Percentiles rank a stretch among this genome's conserved stretches.
Evolutionary conservation across 495 filamentous ascomycete species (phyloP).

Genomic region (Tuber indicum): DNA sequence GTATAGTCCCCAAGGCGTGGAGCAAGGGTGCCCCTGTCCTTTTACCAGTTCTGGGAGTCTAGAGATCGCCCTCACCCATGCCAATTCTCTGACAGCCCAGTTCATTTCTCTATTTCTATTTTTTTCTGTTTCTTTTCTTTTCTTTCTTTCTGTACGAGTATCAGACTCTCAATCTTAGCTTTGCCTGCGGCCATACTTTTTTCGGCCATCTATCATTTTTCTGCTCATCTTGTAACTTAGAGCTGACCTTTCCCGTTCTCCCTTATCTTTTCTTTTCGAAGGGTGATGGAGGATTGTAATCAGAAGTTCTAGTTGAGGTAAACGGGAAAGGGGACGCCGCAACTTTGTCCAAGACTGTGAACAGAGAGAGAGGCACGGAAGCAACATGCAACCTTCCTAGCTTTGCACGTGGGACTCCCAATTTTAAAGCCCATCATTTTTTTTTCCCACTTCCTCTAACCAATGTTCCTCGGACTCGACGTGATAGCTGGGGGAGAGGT

Average conservation of each 20-base stretch:
- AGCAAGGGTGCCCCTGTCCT: constrained; percentile 26
- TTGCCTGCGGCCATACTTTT: neutral
- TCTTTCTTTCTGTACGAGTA: neutral
- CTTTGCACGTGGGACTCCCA: constrained; percentile 18
- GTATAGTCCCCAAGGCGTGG: constrained; percentile 7
- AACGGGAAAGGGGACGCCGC: constrained; percentile 12
- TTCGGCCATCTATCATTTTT: neutral
- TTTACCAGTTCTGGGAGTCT: constrained; percentile 25
- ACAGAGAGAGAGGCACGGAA: constrained; percentile 24
- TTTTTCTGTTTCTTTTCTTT: neutral
- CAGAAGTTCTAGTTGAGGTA: constrained; percentile 9
- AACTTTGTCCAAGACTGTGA: constrained; percentile 19
- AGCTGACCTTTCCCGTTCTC: neutral
- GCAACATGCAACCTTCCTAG: constrained; percentile 12
- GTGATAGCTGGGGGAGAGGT: constrained; percentile 1
- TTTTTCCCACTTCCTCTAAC: neutral
- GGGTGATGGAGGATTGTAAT: neutral
- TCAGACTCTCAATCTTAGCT: neutral
- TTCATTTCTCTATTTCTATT: neutral
- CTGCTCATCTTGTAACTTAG: neutral
- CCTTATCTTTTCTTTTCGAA: neutral
- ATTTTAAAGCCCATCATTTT: constrained; percentile 18
- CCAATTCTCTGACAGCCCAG: constrained; percentile 29
- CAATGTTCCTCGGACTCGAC: neutral
- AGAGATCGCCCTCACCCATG: constrained; percentile 35